A percentile compares a stretch with the other conserved stretches of the same genome.
Evolutionary conservation across 495 filamentous ascomycete genomes (phyloP).

Genomic region (Neurospora sp.): DNA sequence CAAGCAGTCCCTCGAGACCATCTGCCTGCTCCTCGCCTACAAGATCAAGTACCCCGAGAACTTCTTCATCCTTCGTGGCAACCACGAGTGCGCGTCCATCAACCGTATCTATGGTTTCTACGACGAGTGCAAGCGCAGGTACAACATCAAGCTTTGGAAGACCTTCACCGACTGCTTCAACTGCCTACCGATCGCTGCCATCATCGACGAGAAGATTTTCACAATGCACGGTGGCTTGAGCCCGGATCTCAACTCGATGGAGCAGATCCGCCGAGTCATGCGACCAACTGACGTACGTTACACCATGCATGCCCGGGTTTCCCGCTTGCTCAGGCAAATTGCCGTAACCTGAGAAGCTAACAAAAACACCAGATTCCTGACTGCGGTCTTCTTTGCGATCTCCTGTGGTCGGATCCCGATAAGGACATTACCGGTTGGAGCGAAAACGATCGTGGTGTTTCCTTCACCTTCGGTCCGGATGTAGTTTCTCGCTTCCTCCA

Average conservation of each 20-base stretch:
- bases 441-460: conserved; percentile 97
- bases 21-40: conserved; percentile 95
- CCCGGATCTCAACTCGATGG: conserved; percentile 98
- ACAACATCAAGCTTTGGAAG: conserved; percentile 99
- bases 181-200: conserved; percentile 97
- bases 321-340: background rate
- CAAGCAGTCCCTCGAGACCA: conserved; percentile 98
- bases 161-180: conserved; percentile 99
- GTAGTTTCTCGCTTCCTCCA: conserved; percentile 97
- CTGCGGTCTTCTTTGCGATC: conserved; percentile 93
- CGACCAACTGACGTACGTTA: conserved; percentile 84
- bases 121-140: conserved; percentile 97
- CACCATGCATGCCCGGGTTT: background rate
- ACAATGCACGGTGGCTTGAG: conserved; percentile 99
- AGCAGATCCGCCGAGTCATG: conserved; percentile 98
- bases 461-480: conserved; percentile 98
- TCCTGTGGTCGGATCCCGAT: conserved; percentile 97
- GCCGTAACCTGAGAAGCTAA: conserved; percentile 17
- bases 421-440: conserved; percentile 99
- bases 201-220: conserved; percentile 99
- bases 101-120: conserved; percentile 99
- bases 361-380: conserved; percentile 72
- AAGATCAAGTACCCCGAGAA: conserved; percentile 99
- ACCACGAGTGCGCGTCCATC: conserved; percentile 99
- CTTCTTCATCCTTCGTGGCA: conserved; percentile 97